Conservation (phyloP, 179 eudicot genomes). For the Dionaea muscipula region DNA sequence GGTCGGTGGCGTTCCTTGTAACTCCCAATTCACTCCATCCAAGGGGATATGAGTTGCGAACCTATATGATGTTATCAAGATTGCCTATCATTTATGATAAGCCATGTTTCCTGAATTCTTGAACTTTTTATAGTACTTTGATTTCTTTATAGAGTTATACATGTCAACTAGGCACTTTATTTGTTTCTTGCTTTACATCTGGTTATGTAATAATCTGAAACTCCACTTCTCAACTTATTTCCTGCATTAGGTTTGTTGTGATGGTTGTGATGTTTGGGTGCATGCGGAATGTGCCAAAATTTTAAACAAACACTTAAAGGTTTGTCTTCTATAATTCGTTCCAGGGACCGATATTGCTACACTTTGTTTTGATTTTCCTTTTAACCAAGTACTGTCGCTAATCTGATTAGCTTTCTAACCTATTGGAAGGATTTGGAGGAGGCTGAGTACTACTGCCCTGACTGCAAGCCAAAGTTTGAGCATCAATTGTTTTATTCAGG, state of each 20-base stretch:
- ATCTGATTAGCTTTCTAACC: not conserved
- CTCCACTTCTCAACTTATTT: slow-evolving; percentile 3
- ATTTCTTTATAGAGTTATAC: no score
- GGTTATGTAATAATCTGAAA: not conserved
- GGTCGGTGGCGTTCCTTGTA: no score
- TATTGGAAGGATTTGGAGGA: slow-evolving; percentile 45
- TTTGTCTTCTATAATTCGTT: slow-evolving; percentile 14
- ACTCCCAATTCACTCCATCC: no score
- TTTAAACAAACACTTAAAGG: slow-evolving; percentile 61
- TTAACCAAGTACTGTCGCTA: not conserved
- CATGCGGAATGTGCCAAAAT: slow-evolving; percentile 86
- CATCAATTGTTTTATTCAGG: slow-evolving; percentile 23
- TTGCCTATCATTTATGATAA: no score
- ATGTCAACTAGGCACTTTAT: not conserved
- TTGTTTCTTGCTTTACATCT: not conserved
- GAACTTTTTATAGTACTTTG: no score
- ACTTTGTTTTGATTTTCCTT: not conserved
- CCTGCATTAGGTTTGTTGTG: slow-evolving; percentile 62
- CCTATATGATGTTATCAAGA: no score
- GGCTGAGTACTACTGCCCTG: slow-evolving; percentile 71
- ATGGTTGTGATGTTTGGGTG: slow-evolving; percentile 76
- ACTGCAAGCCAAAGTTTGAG: slow-evolving; percentile 43
- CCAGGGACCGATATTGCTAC: not conserved
- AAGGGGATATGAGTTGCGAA: no score
- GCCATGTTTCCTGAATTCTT: no score